Evolutionary conservation across 2,329 filamentous ascomycete species (phyloP).

Genomic region (Hypoxylon sp.): DNA sequence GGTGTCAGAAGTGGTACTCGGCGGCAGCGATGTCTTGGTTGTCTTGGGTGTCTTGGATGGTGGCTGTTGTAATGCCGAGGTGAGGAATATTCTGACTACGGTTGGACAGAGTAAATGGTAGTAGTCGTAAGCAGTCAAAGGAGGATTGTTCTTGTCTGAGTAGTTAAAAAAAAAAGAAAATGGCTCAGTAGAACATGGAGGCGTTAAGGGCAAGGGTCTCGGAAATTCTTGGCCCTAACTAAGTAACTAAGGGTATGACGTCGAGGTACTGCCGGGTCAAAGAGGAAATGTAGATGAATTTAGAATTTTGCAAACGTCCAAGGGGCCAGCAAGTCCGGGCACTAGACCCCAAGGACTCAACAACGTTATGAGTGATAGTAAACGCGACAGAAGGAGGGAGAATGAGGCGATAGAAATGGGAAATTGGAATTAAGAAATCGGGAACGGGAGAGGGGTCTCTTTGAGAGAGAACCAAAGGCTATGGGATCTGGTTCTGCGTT

Average conservation of each 20-base stretch:
- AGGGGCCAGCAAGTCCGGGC: slow-evolving; percentile 23
- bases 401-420: slow-evolving; percentile 40
- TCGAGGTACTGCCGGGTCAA: slow-evolving; percentile 32
- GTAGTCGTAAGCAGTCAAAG: slow-evolving; percentile 23
- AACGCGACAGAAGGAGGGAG: slow-evolving; percentile 27
- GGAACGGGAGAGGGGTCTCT: slow-evolving; percentile 20
- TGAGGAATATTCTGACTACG: slow-evolving; percentile 18
- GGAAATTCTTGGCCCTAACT: slow-evolving; percentile 45
- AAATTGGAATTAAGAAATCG: slow-evolving; percentile 25
- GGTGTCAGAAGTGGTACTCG: slow-evolving; percentile 18
- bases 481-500: slow-evolving; percentile 39
- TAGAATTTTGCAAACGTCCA: slow-evolving; percentile 29
- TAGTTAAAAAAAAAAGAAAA: slow-evolving; percentile 25
- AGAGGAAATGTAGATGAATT: slow-evolving; percentile 23
- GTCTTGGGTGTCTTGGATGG: slow-evolving; percentile 26
- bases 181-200: slow-evolving; percentile 41
- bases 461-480: slow-evolving; percentile 25
- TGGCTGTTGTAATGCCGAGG: slow-evolving; percentile 24
- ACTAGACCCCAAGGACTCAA: slow-evolving; percentile 25
- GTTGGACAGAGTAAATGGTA: slow-evolving; percentile 18
- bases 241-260: slow-evolving; percentile 42
- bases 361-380: slow-evolving; percentile 14
- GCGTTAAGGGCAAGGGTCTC: slow-evolving; percentile 47
- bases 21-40: slow-evolving; percentile 23
- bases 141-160: slow-evolving; percentile 13